These are phyloP conservation scores for Exophiala alcalophila DNA, from an alignment of 2,329 filamentous ascomycete genomes.

Conservation along the genomic window DNA sequence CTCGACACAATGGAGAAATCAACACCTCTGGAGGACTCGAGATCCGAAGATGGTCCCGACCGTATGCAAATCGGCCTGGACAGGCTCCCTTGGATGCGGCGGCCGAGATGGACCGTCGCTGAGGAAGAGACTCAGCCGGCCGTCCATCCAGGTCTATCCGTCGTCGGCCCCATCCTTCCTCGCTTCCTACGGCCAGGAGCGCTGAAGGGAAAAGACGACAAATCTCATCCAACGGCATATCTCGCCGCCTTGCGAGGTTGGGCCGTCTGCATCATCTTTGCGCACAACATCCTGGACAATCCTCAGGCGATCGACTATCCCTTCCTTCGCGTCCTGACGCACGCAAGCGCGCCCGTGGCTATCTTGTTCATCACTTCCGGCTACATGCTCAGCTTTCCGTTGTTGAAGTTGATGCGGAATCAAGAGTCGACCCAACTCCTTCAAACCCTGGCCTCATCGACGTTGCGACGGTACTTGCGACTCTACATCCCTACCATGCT, in stretches of 20 bases:
- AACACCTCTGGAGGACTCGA: too few species aligned
- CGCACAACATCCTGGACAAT: constrained; percentile 1
- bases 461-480: constrained; percentile 35
- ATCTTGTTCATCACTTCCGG: constrained; percentile 59
- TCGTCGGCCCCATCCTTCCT: too few species aligned
- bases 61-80: too few species aligned
- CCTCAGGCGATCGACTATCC: constrained; percentile 30
- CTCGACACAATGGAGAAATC: too few species aligned
- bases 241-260: constrained; percentile 32
- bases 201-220: constrained; percentile 3
- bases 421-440: constrained; percentile 4
- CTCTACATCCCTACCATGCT: constrained; percentile 36
- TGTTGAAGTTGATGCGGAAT: constrained; percentile 39
- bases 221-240: constrained; percentile 27
- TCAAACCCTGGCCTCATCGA: constrained; percentile 31
- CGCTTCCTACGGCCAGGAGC: constrained; percentile 14
- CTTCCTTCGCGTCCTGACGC: constrained; percentile 38
- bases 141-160: too few species aligned
- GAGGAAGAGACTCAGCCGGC: too few species aligned
- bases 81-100: too few species aligned
- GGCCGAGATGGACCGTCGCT: too few species aligned
- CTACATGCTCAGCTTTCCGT: constrained; percentile 54
- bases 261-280: constrained; percentile 25
- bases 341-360: constrained; percentile 45
- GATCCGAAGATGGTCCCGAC: too few species aligned